Evolutionary conservation across 345 rosid species (phyloP).

Genomic region (Eutrema heterophyllum): DNA sequence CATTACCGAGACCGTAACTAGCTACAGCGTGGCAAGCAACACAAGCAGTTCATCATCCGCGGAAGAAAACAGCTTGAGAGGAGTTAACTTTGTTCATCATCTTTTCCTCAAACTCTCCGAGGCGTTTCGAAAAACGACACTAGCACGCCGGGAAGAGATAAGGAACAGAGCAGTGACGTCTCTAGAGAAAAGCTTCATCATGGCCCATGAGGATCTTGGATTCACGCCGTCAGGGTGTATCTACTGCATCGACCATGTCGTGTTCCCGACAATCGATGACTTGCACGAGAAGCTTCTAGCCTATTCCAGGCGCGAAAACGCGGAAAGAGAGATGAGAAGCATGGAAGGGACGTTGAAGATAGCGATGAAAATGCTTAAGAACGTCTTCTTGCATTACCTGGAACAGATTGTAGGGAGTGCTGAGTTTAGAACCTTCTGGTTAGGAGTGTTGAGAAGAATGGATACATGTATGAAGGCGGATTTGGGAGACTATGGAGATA

Average conservation of each 20-base stretch:
- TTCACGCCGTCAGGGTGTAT: constrained; percentile 56
- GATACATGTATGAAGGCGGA: constrained; percentile 95
- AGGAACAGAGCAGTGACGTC: constrained; percentile 60
- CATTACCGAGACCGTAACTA: constrained; percentile 37
- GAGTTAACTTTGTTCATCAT: constrained; percentile 36
- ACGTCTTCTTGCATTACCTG: constrained; percentile 43
- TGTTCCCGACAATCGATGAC: constrained; percentile 56
- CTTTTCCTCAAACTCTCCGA: constrained; percentile 75
- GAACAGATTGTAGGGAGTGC: constrained; percentile 47
- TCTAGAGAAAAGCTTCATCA: constrained; percentile 48
- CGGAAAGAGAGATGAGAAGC: constrained; percentile 79
- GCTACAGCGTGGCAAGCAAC: constrained; percentile 43
- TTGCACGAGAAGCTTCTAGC: constrained; percentile 82
- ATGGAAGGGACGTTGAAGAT: constrained; percentile 77
- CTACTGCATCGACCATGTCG: constrained; percentile 35
- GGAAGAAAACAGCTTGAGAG: constrained; percentile 46
- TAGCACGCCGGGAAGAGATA: constrained; percentile 79
- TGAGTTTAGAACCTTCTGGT: constrained; percentile 81
- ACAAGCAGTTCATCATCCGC: constrained; percentile 45
- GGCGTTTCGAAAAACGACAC: constrained; percentile 68
- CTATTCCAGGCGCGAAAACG: constrained; percentile 69
- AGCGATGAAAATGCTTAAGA: constrained; percentile 61
- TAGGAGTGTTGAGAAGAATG: constrained; percentile 87
- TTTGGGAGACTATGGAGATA: constrained; percentile 61
- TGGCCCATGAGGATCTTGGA: constrained; percentile 57